Conservation (phyloP, 2,329 filamentous ascomycete genomes). For the Chrysoporthe austroafricana region DNA sequence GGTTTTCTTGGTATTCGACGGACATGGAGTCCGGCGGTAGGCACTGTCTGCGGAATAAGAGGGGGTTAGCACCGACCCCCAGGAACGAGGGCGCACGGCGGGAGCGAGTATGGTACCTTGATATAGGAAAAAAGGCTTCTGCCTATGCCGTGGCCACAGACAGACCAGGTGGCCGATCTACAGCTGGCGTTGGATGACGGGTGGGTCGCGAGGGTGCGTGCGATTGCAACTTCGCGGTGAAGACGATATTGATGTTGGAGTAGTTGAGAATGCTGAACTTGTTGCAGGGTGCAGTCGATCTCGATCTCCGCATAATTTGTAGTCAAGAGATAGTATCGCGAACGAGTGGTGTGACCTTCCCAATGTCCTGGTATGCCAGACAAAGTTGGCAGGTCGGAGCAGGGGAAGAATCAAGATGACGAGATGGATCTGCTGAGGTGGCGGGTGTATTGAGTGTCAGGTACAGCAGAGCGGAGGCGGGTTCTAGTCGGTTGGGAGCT, state of each 20-base stretch:
- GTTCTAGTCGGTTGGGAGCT: constrained; percentile 3
- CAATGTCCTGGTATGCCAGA: constrained; percentile 18
- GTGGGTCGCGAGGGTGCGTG: constrained; percentile 5
- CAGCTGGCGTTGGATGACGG: constrained; percentile 15
- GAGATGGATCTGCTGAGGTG: constrained; percentile 10
- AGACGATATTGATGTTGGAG: constrained; percentile 27
- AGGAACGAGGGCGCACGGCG: background rate
- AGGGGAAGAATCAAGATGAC: constrained; percentile 25
- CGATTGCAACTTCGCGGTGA: constrained; percentile 15
- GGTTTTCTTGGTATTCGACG: background rate
- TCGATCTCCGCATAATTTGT: constrained; percentile 26
- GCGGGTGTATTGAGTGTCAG: constrained; percentile 9
- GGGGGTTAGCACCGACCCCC: background rate
- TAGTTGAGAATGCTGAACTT: constrained; percentile 22
- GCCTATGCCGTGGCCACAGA: constrained; percentile 20
- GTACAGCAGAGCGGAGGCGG: constrained; percentile 13
- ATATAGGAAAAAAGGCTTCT: constrained; percentile 3
- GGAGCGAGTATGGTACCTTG: constrained; percentile 10
- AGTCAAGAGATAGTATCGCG: constrained; percentile 14
- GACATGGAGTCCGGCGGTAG: constrained; percentile 15
- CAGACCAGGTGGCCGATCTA: constrained; percentile 26
- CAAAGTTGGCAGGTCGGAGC: constrained; percentile 22
- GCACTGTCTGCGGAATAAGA: background rate
- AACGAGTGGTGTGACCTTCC: constrained; percentile 27
- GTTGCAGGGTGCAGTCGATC: constrained; percentile 18